A percentile compares a stretch with the other conserved stretches of the same genome.
Conservation (phyloP, 257 asterid species). For the Voacanga thouarsii region DNA sequence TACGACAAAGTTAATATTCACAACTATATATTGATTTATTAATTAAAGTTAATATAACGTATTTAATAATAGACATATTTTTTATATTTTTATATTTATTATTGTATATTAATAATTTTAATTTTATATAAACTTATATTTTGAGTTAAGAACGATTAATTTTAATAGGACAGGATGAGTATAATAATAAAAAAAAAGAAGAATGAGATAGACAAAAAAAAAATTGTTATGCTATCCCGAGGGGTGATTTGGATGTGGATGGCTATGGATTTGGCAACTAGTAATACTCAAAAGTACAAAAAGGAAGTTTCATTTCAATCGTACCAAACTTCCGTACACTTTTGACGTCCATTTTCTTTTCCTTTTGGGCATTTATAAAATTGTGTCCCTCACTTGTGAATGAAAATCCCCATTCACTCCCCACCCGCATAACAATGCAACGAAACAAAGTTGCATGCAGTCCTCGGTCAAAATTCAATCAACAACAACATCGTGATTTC, state of each 20-base stretch:
- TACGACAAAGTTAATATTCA: no score
- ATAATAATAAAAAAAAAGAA: no score
- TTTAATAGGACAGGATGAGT: no score
- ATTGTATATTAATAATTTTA: no score
- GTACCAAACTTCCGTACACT: conserved; percentile 21
- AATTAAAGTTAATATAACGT: no score
- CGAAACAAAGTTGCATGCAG: background rate
- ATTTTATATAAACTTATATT: no score
- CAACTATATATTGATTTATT: no score
- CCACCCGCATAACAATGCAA: background rate
- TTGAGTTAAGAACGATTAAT: no score
- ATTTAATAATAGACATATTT: no score
- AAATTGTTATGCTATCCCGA: no score
- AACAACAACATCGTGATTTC: background rate
- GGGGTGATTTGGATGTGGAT: background rate
- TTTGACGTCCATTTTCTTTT: background rate
- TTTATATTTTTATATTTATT: no score
- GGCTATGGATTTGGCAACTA: background rate
- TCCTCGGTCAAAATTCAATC: conserved; percentile 8
- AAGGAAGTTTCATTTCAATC: conserved; percentile 7
- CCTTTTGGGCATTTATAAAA: background rate
- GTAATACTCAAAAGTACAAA: background rate
- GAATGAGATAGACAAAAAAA: no score
- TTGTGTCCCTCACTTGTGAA: background rate
- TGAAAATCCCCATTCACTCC: background rate